Base-by-base conservation (phyloP, 2,329 filamentous ascomycete genomes). In the Lasiodiplodia citricola region DNA sequence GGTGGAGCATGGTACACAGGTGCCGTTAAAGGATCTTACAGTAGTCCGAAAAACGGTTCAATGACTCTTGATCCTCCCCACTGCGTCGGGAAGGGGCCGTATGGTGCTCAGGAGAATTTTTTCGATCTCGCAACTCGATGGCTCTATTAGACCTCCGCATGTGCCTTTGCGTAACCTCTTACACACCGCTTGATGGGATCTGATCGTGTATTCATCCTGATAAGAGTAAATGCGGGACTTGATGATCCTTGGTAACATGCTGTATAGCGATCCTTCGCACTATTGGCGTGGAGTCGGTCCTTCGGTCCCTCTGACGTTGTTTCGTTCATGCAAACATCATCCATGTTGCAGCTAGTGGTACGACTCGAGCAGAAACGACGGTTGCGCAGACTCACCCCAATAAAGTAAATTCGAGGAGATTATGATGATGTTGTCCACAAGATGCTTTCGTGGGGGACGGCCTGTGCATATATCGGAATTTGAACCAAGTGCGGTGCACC, bases 381-480 rank as follows among this genome's bases (percentile, higher is more conserved):
- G 57, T 31, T 41, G 41, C 58, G 41, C 58, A 50, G 21, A 23
- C 25, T 51, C 50, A 21, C n/a, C 47, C 58, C 41, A 63, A 23
- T 50, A 44, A 35, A n/a, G 41, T 28, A 28, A 38, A 14, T 35
- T 35, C 25, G 14, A 50, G 28, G 35, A 31, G 38, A 11, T 11
- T 47, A 47, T 51, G 38, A 28, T 47, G 57, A 21, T 63, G 41
- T 37, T 28, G 13, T 50, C 25, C 23, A 50, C 7, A n/a, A 21
- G 16, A 37, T 47, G 41, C 41, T 18, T 63, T 28, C 38, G 10
- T 25, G 41, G 21, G 25, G 31, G 44, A 23, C 41, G 44, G 25
- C 41, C 58, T 44, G 58, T 63, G 58, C 38, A 60, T 60, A 60
- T 63, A 63, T 51, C 58, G 58, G 58, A 35, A 50, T 35, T 25